Base-by-base conservation (phyloP, 2,329 filamentous ascomycete genomes). In the Gnomoniopsis sp. region DNA sequence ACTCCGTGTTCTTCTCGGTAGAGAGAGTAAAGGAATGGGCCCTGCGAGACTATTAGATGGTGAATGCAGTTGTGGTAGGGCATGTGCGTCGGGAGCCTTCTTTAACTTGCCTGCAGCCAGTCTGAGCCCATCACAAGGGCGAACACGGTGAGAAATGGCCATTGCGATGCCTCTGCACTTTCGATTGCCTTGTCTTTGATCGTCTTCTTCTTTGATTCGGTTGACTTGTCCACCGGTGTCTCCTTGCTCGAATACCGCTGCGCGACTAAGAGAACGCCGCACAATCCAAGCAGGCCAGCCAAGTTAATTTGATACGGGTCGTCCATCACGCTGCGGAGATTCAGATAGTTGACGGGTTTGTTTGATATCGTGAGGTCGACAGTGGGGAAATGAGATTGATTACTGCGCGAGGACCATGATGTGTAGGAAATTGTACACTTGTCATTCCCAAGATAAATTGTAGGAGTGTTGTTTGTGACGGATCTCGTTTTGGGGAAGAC, bases 41-140 rank as follows among this genome's bases (percentile, higher is more conserved):
- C 71, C 68, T 69, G 53, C 2, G 49, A 41, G 17, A 41, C 14
- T 43, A 57, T 36, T 6, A 19, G 17, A 52, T 33, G 3, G 8
- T 26, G 17, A 33, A 23, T 10, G n/a, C n/a, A 26, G 6, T 15
- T 6, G 17, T 14, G 21, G 8, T 36, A 14, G 19, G n/a, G n/a
- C 22, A 38, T 33, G 21, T 19, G 26, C 26, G 26, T n/a, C n/a
- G 4, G 48, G 10, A 15, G 23, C 33, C 68, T n/a, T n/a, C n/a
- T n/a, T n/a, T n/a, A n/a, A n/a, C n/a, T 64, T 64, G 76, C 77
- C 70, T 81, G 78, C 30, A 82, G 74, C 79, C 78, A 82, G 66
- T 82, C 79, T 10, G 79, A 75, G 53, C 71, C 77, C 74, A 80
- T 79, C 23, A 79, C 75, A 6, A 82, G 70, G 59, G 76, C 72